Base-by-base conservation (phyloP, 352 stramenopile species). In the Phytophthora fragariae region DNA sequence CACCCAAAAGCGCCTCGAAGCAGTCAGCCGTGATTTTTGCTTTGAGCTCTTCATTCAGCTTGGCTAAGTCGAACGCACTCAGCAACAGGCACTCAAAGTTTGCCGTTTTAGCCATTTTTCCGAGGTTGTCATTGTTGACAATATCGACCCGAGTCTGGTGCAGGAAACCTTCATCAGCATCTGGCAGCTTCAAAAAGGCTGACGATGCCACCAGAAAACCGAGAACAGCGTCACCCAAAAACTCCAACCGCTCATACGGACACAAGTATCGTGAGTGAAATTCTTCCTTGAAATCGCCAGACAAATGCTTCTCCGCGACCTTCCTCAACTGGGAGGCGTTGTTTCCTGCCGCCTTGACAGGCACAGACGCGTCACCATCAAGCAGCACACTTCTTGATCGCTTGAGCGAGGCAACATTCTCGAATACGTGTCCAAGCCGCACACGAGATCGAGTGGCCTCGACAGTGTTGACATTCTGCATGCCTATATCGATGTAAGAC, bases 191-290 rank as follows among this genome's bases (percentile, higher is more conserved):
- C n/a, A 95, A 60, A 63, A 95, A 95, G 14, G 85, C 73, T 17
- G 89, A 93, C 12, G 88, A 93, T 21, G 90, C 88, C 41, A 95
- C 84, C 12, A 97, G 68, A 62, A 96, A 94, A 24, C 88, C 89
- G n/a, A 97, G 75, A 58, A 94, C 90, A 0, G 89, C 86, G 52
- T 97, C 89, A 12, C 90, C 90, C 0, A 97, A 65, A 73, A 96
- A 97, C 72, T 95, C 89, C 24, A 97, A 76, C 3, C 90, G 86
- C 39, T 96, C 89, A 64, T 97, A 95, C 50, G 90, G 85, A 52
- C 88, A 95, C 44, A 93, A 65, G 57, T 86, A 95, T 12, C 81
- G 81, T 4, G 89, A 93, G 66, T 92, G 82, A 29, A 92, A 93
- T 63, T 93, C 81, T n/a, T 92, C 76, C 39, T 88, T 88, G 59